Conservation (phyloP, 2,329 filamentous ascomycete species). For the Didymella pomorum region DNA sequence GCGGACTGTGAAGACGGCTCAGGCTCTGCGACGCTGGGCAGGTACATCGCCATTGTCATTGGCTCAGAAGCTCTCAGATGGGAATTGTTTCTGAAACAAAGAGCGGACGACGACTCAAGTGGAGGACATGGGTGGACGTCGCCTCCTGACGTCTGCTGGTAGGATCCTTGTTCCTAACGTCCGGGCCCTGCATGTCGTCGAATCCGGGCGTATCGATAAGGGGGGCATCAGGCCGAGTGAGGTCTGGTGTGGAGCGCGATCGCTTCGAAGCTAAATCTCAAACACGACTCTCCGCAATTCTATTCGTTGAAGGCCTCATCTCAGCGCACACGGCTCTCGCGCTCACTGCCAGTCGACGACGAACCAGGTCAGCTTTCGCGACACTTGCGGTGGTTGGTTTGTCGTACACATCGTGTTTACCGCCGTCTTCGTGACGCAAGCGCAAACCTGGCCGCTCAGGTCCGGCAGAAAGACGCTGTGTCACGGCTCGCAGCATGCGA, state of each 20-base stretch:
- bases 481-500: conserved; percentile 20
- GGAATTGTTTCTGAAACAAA: conserved; percentile 45
- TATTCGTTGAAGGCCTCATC: conserved; percentile 28
- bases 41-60: conserved; percentile 38
- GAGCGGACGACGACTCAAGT: conserved; percentile 29
- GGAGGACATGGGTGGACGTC: conserved; percentile 27
- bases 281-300: conserved; percentile 27
- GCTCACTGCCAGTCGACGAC: conserved; percentile 20
- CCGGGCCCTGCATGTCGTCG: conserved; percentile 25
- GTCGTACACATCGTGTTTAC: conserved; percentile 27
- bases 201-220: conserved; percentile 39
- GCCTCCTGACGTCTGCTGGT: conserved; percentile 30
- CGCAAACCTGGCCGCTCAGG: conserved; percentile 21
- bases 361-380: conserved; percentile 27
- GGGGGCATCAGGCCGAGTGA: conserved; percentile 15
- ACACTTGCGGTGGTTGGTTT: conserved; percentile 8
- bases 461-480: conserved; percentile 7
- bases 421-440: conserved; percentile 30
- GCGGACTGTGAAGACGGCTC: conserved; percentile 18
- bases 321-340: conserved; percentile 27
- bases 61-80: conserved; percentile 29
- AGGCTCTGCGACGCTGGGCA: conserved; percentile 32
- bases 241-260: conserved; percentile 32
- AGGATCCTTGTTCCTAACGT: conserved; percentile 15
- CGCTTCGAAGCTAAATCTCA: conserved; percentile 32